Base-by-base conservation (phyloP, 176 grass and related monocot genomes). In the Puya raimondii region DNA sequence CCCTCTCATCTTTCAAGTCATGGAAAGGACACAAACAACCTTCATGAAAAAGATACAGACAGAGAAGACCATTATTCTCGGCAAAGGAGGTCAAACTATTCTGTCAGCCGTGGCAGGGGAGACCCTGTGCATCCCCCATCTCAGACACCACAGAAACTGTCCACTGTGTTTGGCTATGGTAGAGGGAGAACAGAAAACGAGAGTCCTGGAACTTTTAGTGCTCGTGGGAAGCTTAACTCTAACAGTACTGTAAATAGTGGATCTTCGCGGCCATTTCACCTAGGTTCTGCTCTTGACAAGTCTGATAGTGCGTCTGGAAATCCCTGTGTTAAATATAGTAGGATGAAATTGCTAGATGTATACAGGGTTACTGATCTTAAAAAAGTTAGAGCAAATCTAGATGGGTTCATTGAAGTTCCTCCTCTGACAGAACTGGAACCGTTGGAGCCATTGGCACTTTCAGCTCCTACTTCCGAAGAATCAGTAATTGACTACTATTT, bases 291-390 rank as follows among this genome's bases (percentile, higher is more conserved):
- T 51, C 80, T 85, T 82, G 87, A 99, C 70, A 91, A 84, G 65
- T 81, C 86, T 69, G 86, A 83, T 78, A 80, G 87, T 65, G 50
- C 80, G 72, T 79, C 77, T 77, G 80, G 84, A 63, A 84, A 91
- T 70, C 76, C 78, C 21, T 79, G 71, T 2, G 26, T 84, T 70
- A 91, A 78, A 88, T 99, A 99, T 79, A 86, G 87, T 68, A 94
- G 95, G 78, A 94, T 99, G 87, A 99, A 99, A 80, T 71, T 99
- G 66, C 82, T 99, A 74, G 95, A 99, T 68, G 70, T 99, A 72
- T 99, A 99, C 85, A 84, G 89, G 76, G 80, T 22, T 69, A 88
- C 82, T 78, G 84, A 94, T 84, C 47, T 91, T 66, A 84, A 82
- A 67, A 77, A 79, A 64, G 75, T 86, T 63, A 88, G 84, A 76